Base-by-base conservation (phyloP, 768 basidiomycete species). In the Kwoniella dendrophila region DNA sequence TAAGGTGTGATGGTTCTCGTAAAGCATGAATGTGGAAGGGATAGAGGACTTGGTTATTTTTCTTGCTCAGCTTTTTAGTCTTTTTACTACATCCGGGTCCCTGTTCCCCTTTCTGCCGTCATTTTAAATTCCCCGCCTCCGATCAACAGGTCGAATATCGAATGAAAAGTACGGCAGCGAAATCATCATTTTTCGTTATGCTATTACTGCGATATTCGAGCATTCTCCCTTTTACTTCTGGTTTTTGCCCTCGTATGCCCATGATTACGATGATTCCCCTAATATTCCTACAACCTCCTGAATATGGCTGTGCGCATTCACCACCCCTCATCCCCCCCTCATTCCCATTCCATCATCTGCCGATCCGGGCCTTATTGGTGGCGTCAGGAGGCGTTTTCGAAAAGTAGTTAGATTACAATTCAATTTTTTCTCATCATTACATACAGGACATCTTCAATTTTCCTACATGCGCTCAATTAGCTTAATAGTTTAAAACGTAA, bases 51-150 rank as follows among this genome's bases (percentile, higher is more conserved):
- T 6, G 30, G 29, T 14, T 32, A 26, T 11, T 33, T 7, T 2
- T 18, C 3, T 18, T n/a, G 5, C 49, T 32, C 49, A 33, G 49
- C 32, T 50, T n/a, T 11, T 14, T 40, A 20, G 4, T 53, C 34
- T 33, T 43, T 24, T 60, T 60, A 53, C 59, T 30, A 60, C 59
- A 60, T 60, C 59, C 59, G 59, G 59, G 59, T 54, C 59, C 59
- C 58, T 59, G 51, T 57, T 32, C 44, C 48, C 56, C 56, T 48
- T 58, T 58, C n/a, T 58, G 57, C 57, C 57, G 50, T 48, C 18
- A 20, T 16, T 52, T 8, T 51, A 44, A 60, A 60, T 60, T 60
- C 59, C 54, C 59, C 59, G 59, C 43, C 32, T 60, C 59, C 59
- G 59, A 60, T 45, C 59, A 27, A 43, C 41, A 43, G 12, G 12